Percentiles rank a stretch among this genome's conserved stretches.
These are phyloP conservation scores for Corchorus capsularis DNA, from an alignment of 345 rosid species.

Conservation along the genomic window DNA sequence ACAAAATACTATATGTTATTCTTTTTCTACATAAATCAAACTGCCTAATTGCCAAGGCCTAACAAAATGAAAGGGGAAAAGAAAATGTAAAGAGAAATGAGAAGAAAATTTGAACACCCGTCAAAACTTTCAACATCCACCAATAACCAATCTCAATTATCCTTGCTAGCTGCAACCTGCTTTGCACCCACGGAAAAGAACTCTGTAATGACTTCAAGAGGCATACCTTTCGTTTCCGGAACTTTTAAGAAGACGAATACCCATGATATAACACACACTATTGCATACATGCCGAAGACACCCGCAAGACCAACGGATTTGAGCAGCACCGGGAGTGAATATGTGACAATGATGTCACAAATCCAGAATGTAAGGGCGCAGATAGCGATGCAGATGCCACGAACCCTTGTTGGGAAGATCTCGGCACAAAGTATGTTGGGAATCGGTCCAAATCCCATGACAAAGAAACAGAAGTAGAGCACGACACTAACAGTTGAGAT, in stretches of 20 bases:
- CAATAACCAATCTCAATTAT: slow-evolving; percentile 32
- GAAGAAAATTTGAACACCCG: slow-evolving; percentile 13
- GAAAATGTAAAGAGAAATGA: not conserved
- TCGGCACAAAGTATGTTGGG: slow-evolving; percentile 96
- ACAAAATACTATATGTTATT: not conserved
- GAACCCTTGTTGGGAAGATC: slow-evolving; percentile 92
- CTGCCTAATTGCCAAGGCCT: slow-evolving; percentile 19
- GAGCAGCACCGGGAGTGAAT: slow-evolving; percentile 79
- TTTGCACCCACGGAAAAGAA: slow-evolving; percentile 86
- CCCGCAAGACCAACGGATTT: slow-evolving; percentile 79
- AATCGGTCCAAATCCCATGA: slow-evolving; percentile 96
- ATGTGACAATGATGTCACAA: slow-evolving; percentile 78
- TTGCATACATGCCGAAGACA: slow-evolving; percentile 74
- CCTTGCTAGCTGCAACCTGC: slow-evolving; percentile 58
- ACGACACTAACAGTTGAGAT: slow-evolving; percentile 71
- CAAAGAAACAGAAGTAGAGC: slow-evolving; percentile 86
- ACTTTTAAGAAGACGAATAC: slow-evolving; percentile 75
- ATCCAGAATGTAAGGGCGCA: slow-evolving; percentile 91
- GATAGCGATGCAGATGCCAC: slow-evolving; percentile 89
- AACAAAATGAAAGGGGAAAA: not conserved
- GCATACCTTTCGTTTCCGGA: slow-evolving; percentile 98
- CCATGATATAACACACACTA: slow-evolving; percentile 69
- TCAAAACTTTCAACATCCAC: slow-evolving; percentile 25
- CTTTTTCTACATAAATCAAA: slow-evolving; percentile 29
- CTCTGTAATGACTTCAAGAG: slow-evolving; percentile 92